Percentiles rank a stretch among this genome's conserved stretches.
These are phyloP conservation scores for Pezicula radicicola DNA, from an alignment of 2,329 filamentous ascomycete genomes.

Conservation along the genomic window DNA sequence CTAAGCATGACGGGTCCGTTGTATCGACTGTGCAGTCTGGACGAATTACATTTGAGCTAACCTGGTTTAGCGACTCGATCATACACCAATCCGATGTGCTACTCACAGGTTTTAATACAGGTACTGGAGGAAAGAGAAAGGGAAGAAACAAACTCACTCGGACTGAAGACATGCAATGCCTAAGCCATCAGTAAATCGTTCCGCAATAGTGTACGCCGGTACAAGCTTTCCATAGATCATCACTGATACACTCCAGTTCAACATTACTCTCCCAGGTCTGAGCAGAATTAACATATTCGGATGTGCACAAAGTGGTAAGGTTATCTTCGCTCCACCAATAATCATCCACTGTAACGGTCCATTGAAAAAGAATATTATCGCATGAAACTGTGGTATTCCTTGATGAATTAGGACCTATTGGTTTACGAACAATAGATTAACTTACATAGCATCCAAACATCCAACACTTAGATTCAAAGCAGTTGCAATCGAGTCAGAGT, in stretches of 20 bases:
- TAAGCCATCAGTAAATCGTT: constrained; percentile 1
- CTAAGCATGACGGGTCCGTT: constrained; percentile 2
- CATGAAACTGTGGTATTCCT: constrained; percentile 6
- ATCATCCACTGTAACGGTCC: constrained; percentile 10
- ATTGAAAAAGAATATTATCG: constrained; percentile 3
- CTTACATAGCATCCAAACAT: constrained; percentile 5
- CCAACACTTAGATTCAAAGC: constrained; percentile 2
- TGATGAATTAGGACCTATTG: neutral
- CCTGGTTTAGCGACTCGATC: constrained; percentile 1
- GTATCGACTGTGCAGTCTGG: constrained; percentile 1
- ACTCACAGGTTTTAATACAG: neutral
- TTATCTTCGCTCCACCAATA: constrained; percentile 14
- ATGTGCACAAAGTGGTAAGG: constrained; percentile 11
- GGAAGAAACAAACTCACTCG: neutral
- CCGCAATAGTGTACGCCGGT: constrained; percentile 4
- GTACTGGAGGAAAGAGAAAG: no score
- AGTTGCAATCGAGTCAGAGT: neutral
- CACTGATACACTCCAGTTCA: constrained; percentile 2
- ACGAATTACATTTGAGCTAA: constrained; percentile 6
- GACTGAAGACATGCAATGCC: constrained; percentile 6
- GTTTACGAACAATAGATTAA: no score
- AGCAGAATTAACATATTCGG: constrained; percentile 2
- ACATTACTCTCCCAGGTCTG: constrained; percentile 8
- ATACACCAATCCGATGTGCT: constrained; percentile 4
- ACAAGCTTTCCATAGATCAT: constrained; percentile 13